Percentiles rank a stretch among this genome's conserved stretches.
phyloP scores from a whole-genome alignment of 2,329 filamentous ascomycete species.

The Canariomyces notabilis region DNA sequence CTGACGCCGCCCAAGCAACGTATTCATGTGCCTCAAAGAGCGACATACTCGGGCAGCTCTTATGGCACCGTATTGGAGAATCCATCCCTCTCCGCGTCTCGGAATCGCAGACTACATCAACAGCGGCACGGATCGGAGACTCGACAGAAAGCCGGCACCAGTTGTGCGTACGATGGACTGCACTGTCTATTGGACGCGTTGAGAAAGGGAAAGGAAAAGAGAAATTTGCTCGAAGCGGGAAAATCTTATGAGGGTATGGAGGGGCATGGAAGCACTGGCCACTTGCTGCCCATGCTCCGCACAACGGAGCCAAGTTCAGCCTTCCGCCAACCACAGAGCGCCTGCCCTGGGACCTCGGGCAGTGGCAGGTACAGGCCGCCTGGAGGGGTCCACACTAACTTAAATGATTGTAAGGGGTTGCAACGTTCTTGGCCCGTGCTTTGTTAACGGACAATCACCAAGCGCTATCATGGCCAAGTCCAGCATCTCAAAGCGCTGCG shows the following conservation, averaged over 20 bases:
- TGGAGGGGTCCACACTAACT: background rate
- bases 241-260: constrained; percentile 14
- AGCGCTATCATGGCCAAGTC: background rate
- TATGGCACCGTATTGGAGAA: constrained; percentile 44
- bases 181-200: constrained; percentile 85
- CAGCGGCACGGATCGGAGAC: constrained; percentile 47
- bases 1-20: constrained; percentile 80
- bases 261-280: too few species aligned
- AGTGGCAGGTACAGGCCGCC: background rate
- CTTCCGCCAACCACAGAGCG: constrained; percentile 10
- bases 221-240: constrained; percentile 21
- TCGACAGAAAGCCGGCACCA: constrained; percentile 63
- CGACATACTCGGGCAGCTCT: constrained; percentile 52
- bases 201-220: constrained; percentile 40
- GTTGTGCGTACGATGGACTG: constrained; percentile 62
- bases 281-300: too few species aligned
- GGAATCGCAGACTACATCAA: constrained; percentile 62
- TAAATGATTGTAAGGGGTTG: too few species aligned
- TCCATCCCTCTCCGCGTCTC: constrained; percentile 49
- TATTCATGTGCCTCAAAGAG: constrained; percentile 23
- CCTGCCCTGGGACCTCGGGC: too few species aligned
- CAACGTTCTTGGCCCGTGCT: background rate
- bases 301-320: constrained; percentile 22
- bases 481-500: background rate
- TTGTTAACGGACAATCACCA: background rate